Evolutionary conservation across 768 basidiomycete species (phyloP), one percentile per base, ranked within the genome.

Genomic region (Xerocomellus amylosporus): DNA sequence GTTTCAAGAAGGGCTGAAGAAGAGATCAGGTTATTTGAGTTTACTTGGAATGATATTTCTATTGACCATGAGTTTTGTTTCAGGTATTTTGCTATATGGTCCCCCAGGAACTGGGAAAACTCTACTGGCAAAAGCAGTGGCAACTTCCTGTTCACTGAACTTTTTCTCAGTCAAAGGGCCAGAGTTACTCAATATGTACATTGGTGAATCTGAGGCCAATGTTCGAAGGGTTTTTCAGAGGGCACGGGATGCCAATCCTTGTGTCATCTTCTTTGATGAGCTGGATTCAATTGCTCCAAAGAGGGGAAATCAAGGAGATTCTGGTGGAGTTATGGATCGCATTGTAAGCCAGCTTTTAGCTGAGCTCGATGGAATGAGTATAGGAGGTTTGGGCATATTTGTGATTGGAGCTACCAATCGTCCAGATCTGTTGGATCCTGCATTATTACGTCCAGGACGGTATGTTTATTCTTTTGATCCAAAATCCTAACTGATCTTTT

Each of bases 121-220:
- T 0, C 72, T 98, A 8, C 82, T 98, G 43, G 95, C 95, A 9
- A 98, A 98, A 72, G 95, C 95, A 12, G 94, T 98, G 38, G 95
- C 95, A 22, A 97, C 94, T 1, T 92, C 93, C 3, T 97, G 90
- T 68, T 88, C 93, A 24, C 79, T 97, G 60, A 97, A 97, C 69
- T 97, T 98, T 72, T 88, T 98, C 74, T 95, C 93, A n/a, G 85
- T 97, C 63, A 97, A 98, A 69, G 95, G 95, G 0, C 95, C 95
- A 4, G 95, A 98, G 65, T 74, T 98, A 36, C 81, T 97, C 47
- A 96, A 96, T 73, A 98, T 98, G 95, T 98, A 96, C 72, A 96
- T 98, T 63, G 95, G 95, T 54, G 95, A 97, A 72, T 95, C 93
- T 12, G 95, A 98, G 71, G 97, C 98, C 56, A 99, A 98, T 71